Conservation (phyloP, 441 rosid genomes). For the Cnidoscolus chayamansa region DNA sequence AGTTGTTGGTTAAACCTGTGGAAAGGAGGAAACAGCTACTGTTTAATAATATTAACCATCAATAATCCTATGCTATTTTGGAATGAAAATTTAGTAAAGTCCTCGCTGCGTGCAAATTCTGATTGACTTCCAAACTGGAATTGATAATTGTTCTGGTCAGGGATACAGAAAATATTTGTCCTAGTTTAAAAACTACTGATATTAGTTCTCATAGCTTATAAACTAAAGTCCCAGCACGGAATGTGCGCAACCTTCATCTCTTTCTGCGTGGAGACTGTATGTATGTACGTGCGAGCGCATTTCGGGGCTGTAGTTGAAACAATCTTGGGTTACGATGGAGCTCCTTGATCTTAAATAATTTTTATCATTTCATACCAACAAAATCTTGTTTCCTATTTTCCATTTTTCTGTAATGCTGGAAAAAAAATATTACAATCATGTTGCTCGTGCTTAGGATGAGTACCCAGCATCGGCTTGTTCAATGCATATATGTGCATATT, state of each 20-base stretch:
- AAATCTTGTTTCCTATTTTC: too few relatives aligned
- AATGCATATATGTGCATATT: too few relatives aligned
- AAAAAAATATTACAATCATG: too few relatives aligned
- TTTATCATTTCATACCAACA: too few relatives aligned
- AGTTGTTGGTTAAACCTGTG: neutral
- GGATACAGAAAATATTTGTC: neutral
- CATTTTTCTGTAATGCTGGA: too few relatives aligned
- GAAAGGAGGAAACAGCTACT: neutral
- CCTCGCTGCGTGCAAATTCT: neutral
- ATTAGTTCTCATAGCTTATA: neutral
- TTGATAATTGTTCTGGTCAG: neutral
- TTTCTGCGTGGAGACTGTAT: neutral
- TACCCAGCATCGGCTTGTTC: too few relatives aligned
- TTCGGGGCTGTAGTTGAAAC: too few relatives aligned
- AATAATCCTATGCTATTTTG: neutral
- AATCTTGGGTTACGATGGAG: too few relatives aligned
- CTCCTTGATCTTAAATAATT: too few relatives aligned
- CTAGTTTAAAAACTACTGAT: neutral
- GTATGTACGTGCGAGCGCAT: neutral
- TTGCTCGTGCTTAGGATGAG: too few relatives aligned
- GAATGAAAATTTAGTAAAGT: too few relatives aligned
- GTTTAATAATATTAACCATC: neutral
- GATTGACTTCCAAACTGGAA: neutral
- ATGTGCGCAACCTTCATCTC: neutral
- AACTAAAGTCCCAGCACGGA: too few relatives aligned